phyloP scores from a whole-genome alignment of 2,329 filamentous ascomycete species.

The Blastomyces parvus region DNA sequence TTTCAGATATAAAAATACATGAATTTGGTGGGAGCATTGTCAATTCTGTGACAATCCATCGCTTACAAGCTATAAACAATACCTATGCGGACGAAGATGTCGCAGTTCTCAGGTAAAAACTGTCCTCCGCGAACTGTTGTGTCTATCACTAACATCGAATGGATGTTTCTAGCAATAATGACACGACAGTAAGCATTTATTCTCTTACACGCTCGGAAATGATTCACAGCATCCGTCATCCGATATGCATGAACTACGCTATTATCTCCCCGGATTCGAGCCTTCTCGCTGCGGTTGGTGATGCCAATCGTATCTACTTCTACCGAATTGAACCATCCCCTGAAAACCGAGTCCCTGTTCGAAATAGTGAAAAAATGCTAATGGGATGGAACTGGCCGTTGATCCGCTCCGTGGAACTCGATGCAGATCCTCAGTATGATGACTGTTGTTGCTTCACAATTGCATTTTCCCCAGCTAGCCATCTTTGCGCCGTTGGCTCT shows the following conservation, averaged over 20 bases:
- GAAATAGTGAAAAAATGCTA: conserved; percentile 27
- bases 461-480: conserved; percentile 41
- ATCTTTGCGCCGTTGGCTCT: conserved; percentile 42
- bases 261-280: conserved; percentile 84
- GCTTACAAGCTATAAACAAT: conserved; percentile 37
- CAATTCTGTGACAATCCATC: conserved; percentile 58
- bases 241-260: conserved; percentile 84
- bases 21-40: conserved; percentile 55
- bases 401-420: conserved; percentile 31
- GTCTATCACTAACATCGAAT: conserved; percentile 21
- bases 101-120: conserved; percentile 40
- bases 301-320: conserved; percentile 78
- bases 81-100: conserved; percentile 46
- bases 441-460: conserved; percentile 41
- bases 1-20: conserved; percentile 42
- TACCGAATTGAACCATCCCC: conserved; percentile 39
- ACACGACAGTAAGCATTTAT: conserved; percentile 78
- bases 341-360: conserved; percentile 26
- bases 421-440: conserved; percentile 32
- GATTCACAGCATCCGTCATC: conserved; percentile 62
- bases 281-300: conserved; percentile 72
- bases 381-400: conserved; percentile 35
- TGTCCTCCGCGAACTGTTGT: conserved; percentile 51
- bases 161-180: conserved; percentile 63
- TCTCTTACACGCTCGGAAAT: conserved; percentile 59